phyloP scores from a whole-genome alignment of 768 basidiomycete species.

The Jaapia argillacea region DNA sequence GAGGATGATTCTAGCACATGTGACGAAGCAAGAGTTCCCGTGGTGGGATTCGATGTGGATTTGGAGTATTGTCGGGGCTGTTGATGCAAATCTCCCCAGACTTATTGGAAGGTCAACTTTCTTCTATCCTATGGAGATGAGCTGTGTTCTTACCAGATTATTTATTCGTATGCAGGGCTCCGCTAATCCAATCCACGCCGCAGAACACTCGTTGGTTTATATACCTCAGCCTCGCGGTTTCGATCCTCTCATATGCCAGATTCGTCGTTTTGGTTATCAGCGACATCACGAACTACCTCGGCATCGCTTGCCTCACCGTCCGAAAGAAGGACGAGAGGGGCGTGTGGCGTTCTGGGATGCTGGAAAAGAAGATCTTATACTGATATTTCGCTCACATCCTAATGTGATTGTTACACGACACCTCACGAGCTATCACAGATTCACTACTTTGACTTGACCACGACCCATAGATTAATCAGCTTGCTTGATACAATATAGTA shows the following conservation, averaged over 20 bases:
- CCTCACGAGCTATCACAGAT: not conserved
- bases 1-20: conserved; percentile 87
- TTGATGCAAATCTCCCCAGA: conserved; percentile 75
- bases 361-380: conserved; percentile 4
- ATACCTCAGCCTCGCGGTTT: conserved; percentile 55
- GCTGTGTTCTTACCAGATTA: not conserved
- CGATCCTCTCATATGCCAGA: conserved; percentile 60
- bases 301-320: conserved; percentile 93
- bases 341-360: conserved; percentile 37
- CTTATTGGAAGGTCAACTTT: conserved; percentile 53
- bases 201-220: conserved; percentile 62
- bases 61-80: conserved; percentile 63
- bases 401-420: not conserved
- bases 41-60: conserved; percentile 83
- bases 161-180: conserved; percentile 28
- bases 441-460: not conserved
- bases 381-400: not conserved
- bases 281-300: conserved; percentile 85
- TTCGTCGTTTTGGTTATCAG: conserved; percentile 78
- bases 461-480: not conserved
- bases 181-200: conserved; percentile 65
- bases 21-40: conserved; percentile 78
- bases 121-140: conserved; percentile 1
- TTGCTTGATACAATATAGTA: not conserved
- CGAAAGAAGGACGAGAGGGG: conserved; percentile 70